Evolutionary conservation across 1,139 yeast species (phyloP), one percentile per base, ranked within the genome.

Genomic region (Blastobotrys indianensis): DNA sequence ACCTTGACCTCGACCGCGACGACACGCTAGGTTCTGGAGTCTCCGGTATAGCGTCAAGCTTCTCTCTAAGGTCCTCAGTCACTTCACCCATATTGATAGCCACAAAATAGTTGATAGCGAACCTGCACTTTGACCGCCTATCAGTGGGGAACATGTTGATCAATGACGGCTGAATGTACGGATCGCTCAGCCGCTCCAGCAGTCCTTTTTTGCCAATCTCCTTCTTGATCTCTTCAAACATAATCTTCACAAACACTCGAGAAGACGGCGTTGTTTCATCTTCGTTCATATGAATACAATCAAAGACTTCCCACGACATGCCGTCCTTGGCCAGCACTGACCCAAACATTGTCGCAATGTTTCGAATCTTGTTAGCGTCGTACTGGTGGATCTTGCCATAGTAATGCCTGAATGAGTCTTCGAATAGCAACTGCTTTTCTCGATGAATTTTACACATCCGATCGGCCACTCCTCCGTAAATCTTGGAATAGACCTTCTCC

Each of bases 81-180:
- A 92, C 62, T 1, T 76, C 74, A 41, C 97, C 97, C 45, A 90
- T 64, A 0, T 95, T 95, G 54, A 92, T 87, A 1, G 97, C 96
- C 0, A 97, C 90, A 65, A 90, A 92, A 62, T 75, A 92, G 60
- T 92, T 92, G 61, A 90, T 87, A 1, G 95, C 77, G 61, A 88
- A 92, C 49, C 94, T 67, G 48, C 80, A 72, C n/a, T 82, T 86
- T 42, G 67, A 69, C 32, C 78, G 70, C 56, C 68, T 59, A 52
- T 65, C 49, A 61, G 67, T 37, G 5, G 69, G 83, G 69, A 69
- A 80, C 67, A 69, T 50, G 12, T 59, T 56, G 8, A 47, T 54
- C 42, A 61, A 48, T 12, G 46, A 55, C 13, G 57, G 47, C 79
- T 60, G 4, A 28, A 83, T 57, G 36, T 60, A 70, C 1, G 75